Base-by-base conservation (phyloP, 169 alveolate genomes). In the Cryptosporidium parvum region DNA sequence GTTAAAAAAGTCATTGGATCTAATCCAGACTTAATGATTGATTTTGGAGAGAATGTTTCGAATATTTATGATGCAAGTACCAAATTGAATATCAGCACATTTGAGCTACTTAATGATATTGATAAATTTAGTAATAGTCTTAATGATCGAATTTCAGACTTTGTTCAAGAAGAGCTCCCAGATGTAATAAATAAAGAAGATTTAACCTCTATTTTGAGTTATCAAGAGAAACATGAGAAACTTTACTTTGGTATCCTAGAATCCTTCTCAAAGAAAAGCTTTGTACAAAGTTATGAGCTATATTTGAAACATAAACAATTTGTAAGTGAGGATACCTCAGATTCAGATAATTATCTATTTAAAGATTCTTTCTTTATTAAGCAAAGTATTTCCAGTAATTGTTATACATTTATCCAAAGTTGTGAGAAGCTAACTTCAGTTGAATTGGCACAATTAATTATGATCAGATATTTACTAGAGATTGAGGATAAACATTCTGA, bases 1-100 rank as follows among this genome's bases (percentile, higher is more conserved):
- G 70, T 80, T 45, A 80, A 80, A 8, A 80, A 51, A 56, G 65
- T 29, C 2, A 80, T 80, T 44, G 89, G 89, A 23, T 80, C 89
- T 44, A 80, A 80, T 61, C 89, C 89, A 23, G 89, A 80, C 35
- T 48, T 80, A 35, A 80, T 80, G 89, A 80, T 80, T 42, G 67
- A 65, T 23, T 80, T 59, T 80, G 89, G 89, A 4, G 80, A 80
- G n/a, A 80, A 65, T 80, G 89, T 80, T n/a, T 39, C 65, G 35
- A 31, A 44, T 45, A 80, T 80, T 7, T 65, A 80, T 26, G 45
- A 45, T 61, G 29, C 80, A 14, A 62, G 80, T 48, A 80, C 51
- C 10, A n/a, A 61, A 16, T 48, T 80, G 1, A 44, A 45, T 33
- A 8, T 21, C 33, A 44, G 75, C 9, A 61, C 65, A 7, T 44